Percentiles rank a stretch among this genome's conserved stretches.
These are phyloP conservation scores for Yamadazyma laniorum DNA, from an alignment of 805 yeast species.

Conservation along the genomic window DNA sequence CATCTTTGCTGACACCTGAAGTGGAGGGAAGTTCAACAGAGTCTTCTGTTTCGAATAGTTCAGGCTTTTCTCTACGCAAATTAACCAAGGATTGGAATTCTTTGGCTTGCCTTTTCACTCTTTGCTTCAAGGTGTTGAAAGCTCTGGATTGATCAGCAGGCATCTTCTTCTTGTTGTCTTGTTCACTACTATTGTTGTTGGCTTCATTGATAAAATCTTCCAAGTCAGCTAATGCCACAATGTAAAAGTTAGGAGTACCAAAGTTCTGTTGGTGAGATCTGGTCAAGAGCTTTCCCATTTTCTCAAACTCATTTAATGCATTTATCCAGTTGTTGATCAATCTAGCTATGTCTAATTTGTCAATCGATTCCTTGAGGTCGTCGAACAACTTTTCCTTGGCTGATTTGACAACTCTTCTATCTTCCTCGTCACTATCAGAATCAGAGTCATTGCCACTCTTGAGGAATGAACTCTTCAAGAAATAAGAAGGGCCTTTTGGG, in stretches of 20 bases:
- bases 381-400: conserved; percentile 91
- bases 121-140: conserved; percentile 82
- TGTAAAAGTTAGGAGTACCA: conserved; percentile 68
- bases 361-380: conserved; percentile 70
- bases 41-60: conserved; percentile 61
- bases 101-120: conserved; percentile 75
- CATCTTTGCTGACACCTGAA: conserved; percentile 29
- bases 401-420: conserved; percentile 82
- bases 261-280: conserved; percentile 75
- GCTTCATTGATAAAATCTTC: conserved; percentile 64
- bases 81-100: conserved; percentile 63
- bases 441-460: conserved; percentile 42
- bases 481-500: conserved; percentile 53
- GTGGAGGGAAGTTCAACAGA: conserved; percentile 31
- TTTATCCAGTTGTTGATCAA: conserved; percentile 76
- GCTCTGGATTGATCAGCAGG: conserved; percentile 84
- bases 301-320: conserved; percentile 75
- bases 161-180: conserved; percentile 63
- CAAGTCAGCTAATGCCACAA: conserved; percentile 65
- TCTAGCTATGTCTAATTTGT: conserved; percentile 65
- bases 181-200: conserved; percentile 45
- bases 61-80: conserved; percentile 67
- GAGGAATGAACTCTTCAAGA: conserved; percentile 49
- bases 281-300: conserved; percentile 60
- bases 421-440: conserved; percentile 60